Base-by-base conservation (phyloP, 2,329 filamentous ascomycete species). In the Ceratocystis destructans region DNA sequence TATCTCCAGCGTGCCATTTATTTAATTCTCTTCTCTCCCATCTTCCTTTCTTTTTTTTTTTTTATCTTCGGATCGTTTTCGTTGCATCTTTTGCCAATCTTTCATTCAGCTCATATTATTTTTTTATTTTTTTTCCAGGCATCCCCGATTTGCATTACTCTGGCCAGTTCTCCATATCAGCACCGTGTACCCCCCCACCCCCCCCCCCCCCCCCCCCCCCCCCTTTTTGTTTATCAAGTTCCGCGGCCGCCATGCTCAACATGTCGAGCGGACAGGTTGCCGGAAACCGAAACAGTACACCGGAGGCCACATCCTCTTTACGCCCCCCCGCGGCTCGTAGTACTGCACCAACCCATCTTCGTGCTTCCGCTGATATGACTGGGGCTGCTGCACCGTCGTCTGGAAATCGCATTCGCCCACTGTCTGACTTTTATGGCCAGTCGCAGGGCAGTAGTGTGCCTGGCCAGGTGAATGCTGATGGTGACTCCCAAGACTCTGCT, bases 361-460 rank as follows among this genome's bases (percentile, higher is more conserved):
- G 94, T 72, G 90, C 92, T 61, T 99, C 94, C 64, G 93, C 94
- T 72, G 94, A 99, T 75, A 96, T 97, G 89, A 89, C 90, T 69
- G 87, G 87, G 62, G 89, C 96, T 73, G 74, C 85, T 77, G 74
- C 81, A 71, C 74, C 90, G 79, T 72, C 87, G 79, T 72, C 84
- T 41, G 83, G 88, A 55, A 87, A 83, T 73, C 89, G 91, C 70
- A 96, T 96, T 72, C 89, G 94, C 68, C 94, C 94, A 41, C 91
- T 92, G 31, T 97, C 94, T 22, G 94, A 99, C 74, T 91, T 97
- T 76, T 96, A 93, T 76, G 92, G 89, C 70, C 89, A 88, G 72
- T 78, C 83, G 55, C 85, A 89, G 72, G 41, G 57, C 28, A 22
- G 50, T 31, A n/a, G 15, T 31, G 82, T 87, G 74, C 82, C 82